Percentiles rank a stretch among this genome's conserved stretches.
phyloP scores from a whole-genome alignment of 768 basidiomycete genomes.

The Candolleomyces aberdarensis region DNA sequence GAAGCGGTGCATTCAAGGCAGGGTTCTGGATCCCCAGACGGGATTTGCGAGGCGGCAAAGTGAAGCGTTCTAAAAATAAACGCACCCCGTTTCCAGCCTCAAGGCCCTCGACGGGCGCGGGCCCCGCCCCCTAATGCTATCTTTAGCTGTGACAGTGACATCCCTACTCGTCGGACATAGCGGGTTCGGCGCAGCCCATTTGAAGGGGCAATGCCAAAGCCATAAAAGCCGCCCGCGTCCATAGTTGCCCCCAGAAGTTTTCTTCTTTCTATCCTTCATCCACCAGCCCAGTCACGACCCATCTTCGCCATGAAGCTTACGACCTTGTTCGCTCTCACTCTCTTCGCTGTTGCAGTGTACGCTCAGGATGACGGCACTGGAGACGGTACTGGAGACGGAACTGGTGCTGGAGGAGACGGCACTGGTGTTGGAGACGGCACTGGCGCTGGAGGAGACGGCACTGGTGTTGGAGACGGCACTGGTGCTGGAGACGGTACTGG shows the following conservation, averaged over 20 bases:
- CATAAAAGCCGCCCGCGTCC: neutral
- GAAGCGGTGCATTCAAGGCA: too few relatives aligned
- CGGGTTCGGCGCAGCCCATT: too few relatives aligned
- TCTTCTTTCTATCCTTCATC: neutral
- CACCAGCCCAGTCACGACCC: neutral
- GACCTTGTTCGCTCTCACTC: neutral
- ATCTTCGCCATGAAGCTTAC: neutral
- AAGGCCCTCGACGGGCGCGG: neutral
- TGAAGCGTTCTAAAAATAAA: neutral
- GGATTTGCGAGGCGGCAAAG: too few relatives aligned
- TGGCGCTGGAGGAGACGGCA: neutral
- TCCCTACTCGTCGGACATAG: too few relatives aligned
- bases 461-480: neutral
- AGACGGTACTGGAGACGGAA: neutral
- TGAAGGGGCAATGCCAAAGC: too few relatives aligned
- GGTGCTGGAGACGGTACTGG: neutral
- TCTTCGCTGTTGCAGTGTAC: neutral
- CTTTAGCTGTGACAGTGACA: too few relatives aligned
- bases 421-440: neutral
- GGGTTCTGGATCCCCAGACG: too few relatives aligned
- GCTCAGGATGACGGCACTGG: neutral
- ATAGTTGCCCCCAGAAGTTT: neutral
- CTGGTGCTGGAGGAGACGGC: neutral
- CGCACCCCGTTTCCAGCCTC: neutral
- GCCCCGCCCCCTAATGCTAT: too few relatives aligned